These are phyloP conservation scores for Vaccinium corymbosum DNA, from an alignment of 148 eudicot species.

Conservation along the genomic window DNA sequence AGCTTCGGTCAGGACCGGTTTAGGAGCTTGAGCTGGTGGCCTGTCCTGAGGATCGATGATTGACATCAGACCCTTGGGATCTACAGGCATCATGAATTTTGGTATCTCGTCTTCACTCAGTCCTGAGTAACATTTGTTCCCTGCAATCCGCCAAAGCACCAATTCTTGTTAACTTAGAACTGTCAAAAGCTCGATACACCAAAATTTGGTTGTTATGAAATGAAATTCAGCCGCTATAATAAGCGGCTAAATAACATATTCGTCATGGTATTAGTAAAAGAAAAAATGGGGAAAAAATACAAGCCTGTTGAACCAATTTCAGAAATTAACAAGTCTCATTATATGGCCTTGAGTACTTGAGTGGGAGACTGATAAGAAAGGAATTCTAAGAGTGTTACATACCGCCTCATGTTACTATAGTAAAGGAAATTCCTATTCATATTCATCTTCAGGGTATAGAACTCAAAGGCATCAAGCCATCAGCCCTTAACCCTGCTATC, in stretches of 20 bases:
- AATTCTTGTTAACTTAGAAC: not conserved
- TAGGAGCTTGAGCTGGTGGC: constrained; percentile 79
- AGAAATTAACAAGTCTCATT: not conserved
- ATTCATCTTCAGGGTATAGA: no score
- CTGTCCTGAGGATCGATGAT: not conserved
- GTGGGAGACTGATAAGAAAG: no score
- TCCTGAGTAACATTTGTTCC: constrained; percentile 59
- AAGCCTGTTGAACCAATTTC: not conserved
- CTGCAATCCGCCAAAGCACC: constrained; percentile 36
- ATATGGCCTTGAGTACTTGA: not conserved
- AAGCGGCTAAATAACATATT: not conserved
- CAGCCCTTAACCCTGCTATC: no score
- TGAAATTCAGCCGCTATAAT: not conserved
- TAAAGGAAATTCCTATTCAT: no score
- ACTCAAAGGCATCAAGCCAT: no score
- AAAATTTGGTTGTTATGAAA: not conserved
- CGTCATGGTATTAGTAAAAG: not conserved
- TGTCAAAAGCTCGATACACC: not conserved
- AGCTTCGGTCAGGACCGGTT: constrained; percentile 43
- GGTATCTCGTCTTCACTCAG: constrained; percentile 27
- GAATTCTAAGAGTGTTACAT: no score
- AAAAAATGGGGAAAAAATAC: not conserved
- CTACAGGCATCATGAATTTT: constrained; percentile 52
- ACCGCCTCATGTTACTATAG: no score
- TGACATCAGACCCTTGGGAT: constrained; percentile 41